Conservation (phyloP, 805 yeast species). For the Deakozyma indianensis region DNA sequence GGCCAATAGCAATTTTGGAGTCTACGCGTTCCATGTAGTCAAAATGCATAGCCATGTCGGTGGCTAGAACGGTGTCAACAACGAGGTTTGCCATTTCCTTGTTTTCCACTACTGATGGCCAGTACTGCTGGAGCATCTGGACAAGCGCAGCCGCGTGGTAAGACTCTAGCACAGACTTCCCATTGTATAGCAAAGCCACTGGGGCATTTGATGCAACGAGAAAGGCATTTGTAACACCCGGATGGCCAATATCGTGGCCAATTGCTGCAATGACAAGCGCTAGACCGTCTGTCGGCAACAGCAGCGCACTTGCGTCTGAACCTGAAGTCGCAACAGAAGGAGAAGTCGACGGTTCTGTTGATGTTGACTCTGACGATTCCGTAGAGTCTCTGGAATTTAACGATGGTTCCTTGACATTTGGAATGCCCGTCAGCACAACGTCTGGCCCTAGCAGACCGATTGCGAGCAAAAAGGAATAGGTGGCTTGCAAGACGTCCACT, state of each 20-base stretch:
- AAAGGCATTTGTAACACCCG: conserved; percentile 81
- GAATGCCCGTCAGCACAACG: not conserved
- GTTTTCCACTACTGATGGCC: conserved; percentile 25
- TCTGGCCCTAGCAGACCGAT: conserved; percentile 11
- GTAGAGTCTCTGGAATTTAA: not conserved
- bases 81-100: conserved; percentile 12
- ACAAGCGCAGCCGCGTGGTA: conserved; percentile 61
- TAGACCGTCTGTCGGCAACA: conserved; percentile 27
- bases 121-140: conserved; percentile 34
- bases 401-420: not conserved
- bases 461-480: conserved; percentile 42
- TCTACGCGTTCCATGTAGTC: conserved; percentile 39
- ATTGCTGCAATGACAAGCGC: conserved; percentile 65
- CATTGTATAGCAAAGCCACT: conserved; percentile 45
- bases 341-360: not conserved
- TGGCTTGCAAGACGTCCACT: conserved; percentile 86
- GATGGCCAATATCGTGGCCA: conserved; percentile 95
- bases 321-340: not conserved
- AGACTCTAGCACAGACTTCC: conserved; percentile 63
- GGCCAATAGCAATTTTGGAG: conserved; percentile 9
- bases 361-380: not conserved
- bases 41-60: conserved; percentile 88
- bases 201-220: conserved; percentile 46
- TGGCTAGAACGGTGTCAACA: conserved; percentile 47
- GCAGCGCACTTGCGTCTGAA: not conserved